Conservation (phyloP, 73 alveolate species). For the Symbiodinium natans region DNA sequence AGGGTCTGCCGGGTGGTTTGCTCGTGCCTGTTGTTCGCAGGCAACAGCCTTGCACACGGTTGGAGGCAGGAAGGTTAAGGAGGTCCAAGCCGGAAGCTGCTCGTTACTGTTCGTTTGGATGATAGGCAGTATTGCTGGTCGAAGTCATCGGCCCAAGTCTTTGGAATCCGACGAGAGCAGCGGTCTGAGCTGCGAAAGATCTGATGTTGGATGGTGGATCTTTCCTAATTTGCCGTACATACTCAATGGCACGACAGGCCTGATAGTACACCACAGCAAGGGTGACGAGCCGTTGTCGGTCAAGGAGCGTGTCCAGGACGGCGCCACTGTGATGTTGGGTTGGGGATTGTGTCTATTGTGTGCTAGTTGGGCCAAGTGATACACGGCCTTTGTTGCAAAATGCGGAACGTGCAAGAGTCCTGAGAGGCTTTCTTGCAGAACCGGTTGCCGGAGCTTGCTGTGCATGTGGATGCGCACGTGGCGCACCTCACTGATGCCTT, state of each 20-base stretch:
- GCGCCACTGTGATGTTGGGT: too few relatives aligned
- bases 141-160: constrained; percentile 27
- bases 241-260: background rate
- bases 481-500: constrained; percentile 60
- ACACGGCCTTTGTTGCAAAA: too few relatives aligned
- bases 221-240: background rate
- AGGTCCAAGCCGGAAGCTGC: background rate
- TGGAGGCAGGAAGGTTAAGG: background rate
- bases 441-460: constrained; percentile 76
- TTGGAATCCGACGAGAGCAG: constrained; percentile 28
- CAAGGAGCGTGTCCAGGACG: constrained; percentile 70
- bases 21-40: background rate
- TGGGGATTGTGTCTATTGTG: too few relatives aligned
- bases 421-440: constrained; percentile 70
- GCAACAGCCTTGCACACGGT: constrained; percentile 76
- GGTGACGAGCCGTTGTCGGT: constrained; percentile 81
- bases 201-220: background rate
- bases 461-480: constrained; percentile 69
- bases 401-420: too few relatives aligned
- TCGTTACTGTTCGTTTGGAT: too few relatives aligned
- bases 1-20: too few relatives aligned
- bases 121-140: constrained; percentile 39
- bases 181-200: background rate
- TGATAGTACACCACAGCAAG: constrained; percentile 86
- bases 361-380: background rate